phyloP scores from a whole-genome alignment of 179 eudicot species.

The Nepenthes alata region DNA sequence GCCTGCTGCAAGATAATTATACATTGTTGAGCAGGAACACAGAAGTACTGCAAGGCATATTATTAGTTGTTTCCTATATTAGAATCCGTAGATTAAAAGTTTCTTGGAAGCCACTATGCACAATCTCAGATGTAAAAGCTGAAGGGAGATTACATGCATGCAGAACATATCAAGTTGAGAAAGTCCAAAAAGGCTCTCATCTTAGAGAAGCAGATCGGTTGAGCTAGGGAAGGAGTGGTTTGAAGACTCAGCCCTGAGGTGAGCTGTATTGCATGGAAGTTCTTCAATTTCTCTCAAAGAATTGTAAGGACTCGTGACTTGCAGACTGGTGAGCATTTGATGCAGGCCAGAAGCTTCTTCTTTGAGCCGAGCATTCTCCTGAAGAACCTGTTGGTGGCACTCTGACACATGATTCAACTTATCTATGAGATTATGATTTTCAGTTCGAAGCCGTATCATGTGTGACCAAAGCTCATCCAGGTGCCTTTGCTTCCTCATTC shows the following conservation, averaged over 20 bases:
- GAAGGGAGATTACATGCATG: not conserved
- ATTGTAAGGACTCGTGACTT: constrained; percentile 34
- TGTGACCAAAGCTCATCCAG: constrained; percentile 76
- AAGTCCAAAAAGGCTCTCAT: not conserved
- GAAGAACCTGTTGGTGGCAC: constrained; percentile 31
- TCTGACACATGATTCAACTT: constrained; percentile 39
- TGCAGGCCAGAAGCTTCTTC: constrained; percentile 51
- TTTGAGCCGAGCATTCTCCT: constrained; percentile 52
- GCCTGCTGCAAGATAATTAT: not conserved
- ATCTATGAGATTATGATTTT: constrained; percentile 48
- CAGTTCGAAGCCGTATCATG: constrained; percentile 58
- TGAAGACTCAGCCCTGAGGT: constrained; percentile 2
- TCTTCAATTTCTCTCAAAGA: constrained; percentile 36
- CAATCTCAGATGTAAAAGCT: not conserved
- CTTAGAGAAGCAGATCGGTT: constrained; percentile 14
- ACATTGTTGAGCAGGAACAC: not conserved
- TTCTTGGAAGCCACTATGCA: not conserved
- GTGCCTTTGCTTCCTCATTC: constrained; percentile 81
- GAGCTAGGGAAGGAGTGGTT: constrained; percentile 11
- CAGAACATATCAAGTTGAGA: not conserved
- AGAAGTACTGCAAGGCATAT: not conserved
- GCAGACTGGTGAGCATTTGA: constrained; percentile 44
- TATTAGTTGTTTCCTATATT: not conserved
- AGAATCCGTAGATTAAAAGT: not conserved
- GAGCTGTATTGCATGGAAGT: constrained; percentile 6